Evolutionary conservation across 176 grass and related monocot genomes (phyloP).

Genomic region (Ensete glaucum): DNA sequence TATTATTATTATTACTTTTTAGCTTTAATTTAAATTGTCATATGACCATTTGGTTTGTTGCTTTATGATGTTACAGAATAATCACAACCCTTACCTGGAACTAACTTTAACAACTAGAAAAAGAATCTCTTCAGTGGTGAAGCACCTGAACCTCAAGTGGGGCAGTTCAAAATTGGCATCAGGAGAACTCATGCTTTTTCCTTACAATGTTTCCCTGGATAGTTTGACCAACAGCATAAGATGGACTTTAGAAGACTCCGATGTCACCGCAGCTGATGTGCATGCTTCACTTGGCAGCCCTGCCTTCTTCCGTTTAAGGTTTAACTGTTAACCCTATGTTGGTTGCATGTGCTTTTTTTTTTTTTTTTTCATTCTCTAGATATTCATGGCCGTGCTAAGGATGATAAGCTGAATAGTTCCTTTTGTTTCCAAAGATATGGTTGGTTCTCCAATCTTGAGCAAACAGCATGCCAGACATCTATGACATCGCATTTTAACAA

Average conservation of each 20-base stretch:
- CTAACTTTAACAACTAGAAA: slow-evolving; percentile 72
- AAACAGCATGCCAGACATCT: slow-evolving; percentile 17
- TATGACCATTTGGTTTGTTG: neutral
- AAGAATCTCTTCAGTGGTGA: slow-evolving; percentile 94
- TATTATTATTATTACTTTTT: neutral
- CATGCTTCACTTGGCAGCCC: slow-evolving; percentile 58
- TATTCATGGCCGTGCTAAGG: neutral
- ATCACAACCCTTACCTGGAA: slow-evolving; percentile 81
- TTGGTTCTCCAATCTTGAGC: slow-evolving; percentile 47
- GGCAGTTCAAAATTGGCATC: slow-evolving; percentile 36
- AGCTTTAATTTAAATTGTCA: neutral
- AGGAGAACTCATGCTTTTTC: slow-evolving; percentile 66
- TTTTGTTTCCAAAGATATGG: slow-evolving; percentile 54
- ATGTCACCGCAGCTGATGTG: slow-evolving; percentile 64
- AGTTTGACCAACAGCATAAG: slow-evolving; percentile 36
- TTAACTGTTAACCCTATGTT: slow-evolving; percentile 4
- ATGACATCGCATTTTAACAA: slow-evolving; percentile 21
- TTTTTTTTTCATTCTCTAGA: neutral
- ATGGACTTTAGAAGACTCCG: slow-evolving; percentile 66
- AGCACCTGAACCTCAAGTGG: slow-evolving; percentile 88
- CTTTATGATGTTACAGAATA: slow-evolving; percentile 40
- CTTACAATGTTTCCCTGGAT: slow-evolving; percentile 43
- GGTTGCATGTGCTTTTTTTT: neutral
- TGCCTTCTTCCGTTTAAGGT: slow-evolving; percentile 80
- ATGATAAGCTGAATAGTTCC: neutral